Conservation (phyloP, 371 early-diverging fungal genomes). For the Mortierella sp. region DNA sequence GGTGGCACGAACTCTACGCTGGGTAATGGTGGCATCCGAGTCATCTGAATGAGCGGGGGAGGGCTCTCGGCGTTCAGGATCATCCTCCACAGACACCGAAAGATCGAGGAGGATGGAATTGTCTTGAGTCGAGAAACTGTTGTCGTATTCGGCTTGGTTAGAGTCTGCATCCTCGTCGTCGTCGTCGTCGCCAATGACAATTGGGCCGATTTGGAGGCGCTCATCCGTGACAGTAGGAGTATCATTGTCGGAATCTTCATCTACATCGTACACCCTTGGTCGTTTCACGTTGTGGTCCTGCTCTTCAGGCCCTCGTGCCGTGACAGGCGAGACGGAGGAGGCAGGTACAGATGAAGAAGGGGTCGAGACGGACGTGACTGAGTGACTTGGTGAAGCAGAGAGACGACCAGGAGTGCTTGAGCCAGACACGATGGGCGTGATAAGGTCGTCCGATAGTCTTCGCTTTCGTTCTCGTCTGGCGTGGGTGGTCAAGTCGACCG, state of each 20-base stretch:
- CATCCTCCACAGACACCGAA: neutral
- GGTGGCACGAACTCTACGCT: neutral
- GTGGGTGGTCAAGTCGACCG: neutral
- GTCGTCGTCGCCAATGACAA: conserved; percentile 35
- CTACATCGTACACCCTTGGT: conserved; percentile 16
- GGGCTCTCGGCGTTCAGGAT: neutral
- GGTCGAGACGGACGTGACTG: conserved; percentile 18
- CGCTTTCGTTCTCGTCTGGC: neutral
- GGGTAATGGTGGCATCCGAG: conserved; percentile 26
- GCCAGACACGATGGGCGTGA: conserved; percentile 24
- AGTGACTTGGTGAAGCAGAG: conserved; percentile 28
- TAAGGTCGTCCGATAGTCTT: conserved; percentile 24
- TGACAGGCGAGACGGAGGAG: conserved; percentile 17
- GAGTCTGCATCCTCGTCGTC: conserved; percentile 10
- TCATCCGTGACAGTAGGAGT: neutral
- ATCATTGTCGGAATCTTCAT: conserved; percentile 8
- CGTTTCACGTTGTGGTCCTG: conserved; percentile 3
- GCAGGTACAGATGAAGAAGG: conserved; percentile 34
- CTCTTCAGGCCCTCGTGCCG: conserved; percentile 1
- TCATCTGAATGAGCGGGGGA: conserved; percentile 20
- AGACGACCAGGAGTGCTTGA: conserved; percentile 31
- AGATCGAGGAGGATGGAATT: neutral
- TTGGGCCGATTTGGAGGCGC: neutral
- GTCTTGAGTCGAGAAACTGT: conserved; percentile 14
- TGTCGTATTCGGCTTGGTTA: conserved; percentile 3